Evolutionary conservation across 768 basidiomycete genomes (phyloP), one percentile per base, ranked within the genome.

Genomic region (Leccinum boreale): DNA sequence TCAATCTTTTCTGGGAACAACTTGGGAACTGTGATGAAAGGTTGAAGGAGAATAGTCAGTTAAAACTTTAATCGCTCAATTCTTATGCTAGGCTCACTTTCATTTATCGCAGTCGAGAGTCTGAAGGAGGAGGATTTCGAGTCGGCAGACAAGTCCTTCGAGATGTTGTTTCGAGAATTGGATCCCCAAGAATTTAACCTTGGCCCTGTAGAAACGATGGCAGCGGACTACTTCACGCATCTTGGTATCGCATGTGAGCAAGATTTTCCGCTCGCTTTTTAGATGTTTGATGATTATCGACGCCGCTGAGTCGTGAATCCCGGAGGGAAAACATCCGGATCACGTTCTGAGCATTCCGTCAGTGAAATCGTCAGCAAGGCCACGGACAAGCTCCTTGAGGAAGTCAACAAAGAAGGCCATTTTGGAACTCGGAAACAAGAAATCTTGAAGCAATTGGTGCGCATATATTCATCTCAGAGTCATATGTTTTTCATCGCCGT

Each of bases 1-100:
- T 58, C 33, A 36, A 33, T 42, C 45, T 26, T 4, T 58, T 55
- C 57, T 58, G 57, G 57, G 17, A 42, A 6, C 35, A 44, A 21
- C 53, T 58, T 21, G 57, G 36, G 9, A 17, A 14, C 15, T 58
- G 53, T 21, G n/a, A 55, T 6, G n/a, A 42, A 15, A 39, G 17
- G 9, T 19, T 51, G 10, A 45, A 45, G 33, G 29, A 36, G 9
- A 59, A 59, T 14, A 15, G 55, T 59, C 15, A 35, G 56, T 46
- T 28, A 35, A 15, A 45, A 23, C 24, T 35, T 8, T n/a, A 24
- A 21, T 58, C 26, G 17, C 29, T 53, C 19, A 4, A 21, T 19
- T 57, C 19, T 4, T 28, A 28, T 19, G 1, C n/a, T n/a, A n/a
- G n/a, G 28, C 33, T 58, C 21, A 58, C 31, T 31, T 36, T 47